Percentiles rank a stretch among this genome's conserved stretches.
Evolutionary conservation across 345 rosid genomes (phyloP).

Genomic region (Citrus hindsii): DNA sequence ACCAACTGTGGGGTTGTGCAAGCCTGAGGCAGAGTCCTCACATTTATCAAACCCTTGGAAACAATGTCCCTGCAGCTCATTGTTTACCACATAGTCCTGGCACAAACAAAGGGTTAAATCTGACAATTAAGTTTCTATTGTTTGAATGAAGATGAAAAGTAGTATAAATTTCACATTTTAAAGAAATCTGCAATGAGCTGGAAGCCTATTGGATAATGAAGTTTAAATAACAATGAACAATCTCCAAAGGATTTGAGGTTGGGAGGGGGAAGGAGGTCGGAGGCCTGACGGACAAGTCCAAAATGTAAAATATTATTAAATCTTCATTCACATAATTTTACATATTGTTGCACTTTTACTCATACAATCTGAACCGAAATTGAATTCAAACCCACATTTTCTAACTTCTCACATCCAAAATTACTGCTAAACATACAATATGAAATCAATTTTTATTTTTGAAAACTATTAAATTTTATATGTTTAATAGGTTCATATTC

Average conservation of each 20-base stretch:
- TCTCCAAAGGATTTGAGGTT: neutral
- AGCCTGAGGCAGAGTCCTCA: slow-evolving; percentile 26
- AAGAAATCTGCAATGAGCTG: neutral
- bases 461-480: neutral
- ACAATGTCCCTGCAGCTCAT: slow-evolving; percentile 29
- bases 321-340: neutral
- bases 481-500: neutral
- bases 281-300: neutral
- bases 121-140: neutral
- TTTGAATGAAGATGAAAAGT: neutral
- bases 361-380: neutral
- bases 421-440: neutral
- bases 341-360: neutral
- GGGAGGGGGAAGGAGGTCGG: neutral
- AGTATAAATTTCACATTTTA: neutral
- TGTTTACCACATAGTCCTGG: slow-evolving; percentile 43
- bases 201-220: neutral
- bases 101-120: slow-evolving; percentile 8
- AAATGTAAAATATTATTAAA: neutral
- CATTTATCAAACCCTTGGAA: slow-evolving; percentile 47
- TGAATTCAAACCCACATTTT: neutral
- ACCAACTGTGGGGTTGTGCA: slow-evolving; percentile 29
- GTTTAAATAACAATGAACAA: neutral
- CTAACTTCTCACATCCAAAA: neutral
- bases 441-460: neutral